A percentile compares a stretch with the other conserved stretches of the same genome.
Conservation (phyloP, 768 basidiomycete species). For the Collybia sordida region DNA sequence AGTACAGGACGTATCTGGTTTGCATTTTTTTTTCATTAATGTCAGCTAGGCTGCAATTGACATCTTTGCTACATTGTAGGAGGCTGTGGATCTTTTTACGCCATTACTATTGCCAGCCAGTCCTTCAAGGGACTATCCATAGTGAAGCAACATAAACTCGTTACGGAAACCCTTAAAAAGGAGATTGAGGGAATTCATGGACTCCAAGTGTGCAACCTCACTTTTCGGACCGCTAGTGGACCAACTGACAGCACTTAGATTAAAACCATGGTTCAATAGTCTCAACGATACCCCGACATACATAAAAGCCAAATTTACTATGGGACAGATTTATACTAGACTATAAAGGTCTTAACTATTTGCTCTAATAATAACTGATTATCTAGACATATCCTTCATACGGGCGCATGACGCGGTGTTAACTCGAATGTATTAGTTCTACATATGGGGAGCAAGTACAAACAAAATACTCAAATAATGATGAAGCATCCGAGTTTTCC, state of each 20-base stretch:
- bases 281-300: slow-evolving; percentile 6
- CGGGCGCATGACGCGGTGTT: neutral
- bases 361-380: neutral
- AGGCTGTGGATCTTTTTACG: slow-evolving; percentile 97
- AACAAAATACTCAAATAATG: too few species aligned
- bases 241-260: slow-evolving; percentile 17
- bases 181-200: slow-evolving; percentile 94
- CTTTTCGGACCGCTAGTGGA: neutral
- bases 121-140: slow-evolving; percentile 83
- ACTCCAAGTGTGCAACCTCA: slow-evolving; percentile 64
- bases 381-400: neutral
- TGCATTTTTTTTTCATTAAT: neutral
- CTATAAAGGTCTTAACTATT: neutral
- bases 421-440: too few species aligned
- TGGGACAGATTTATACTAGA: too few species aligned
- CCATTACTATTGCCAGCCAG: slow-evolving; percentile 84
- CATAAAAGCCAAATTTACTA: neutral
- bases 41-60: neutral
- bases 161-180: slow-evolving; percentile 81
- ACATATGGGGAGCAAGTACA: too few species aligned
- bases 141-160: slow-evolving; percentile 92
- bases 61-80: slow-evolving; percentile 44
- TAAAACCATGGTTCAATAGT: slow-evolving; percentile 21
- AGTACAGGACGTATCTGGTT: slow-evolving; percentile 96
- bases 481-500: too few species aligned